Percentiles rank a stretch among this genome's conserved stretches.
These are phyloP conservation scores for Chaetomium globosum DNA, from an alignment of 2,329 filamentous ascomycete species.

Conservation along the genomic window DNA sequence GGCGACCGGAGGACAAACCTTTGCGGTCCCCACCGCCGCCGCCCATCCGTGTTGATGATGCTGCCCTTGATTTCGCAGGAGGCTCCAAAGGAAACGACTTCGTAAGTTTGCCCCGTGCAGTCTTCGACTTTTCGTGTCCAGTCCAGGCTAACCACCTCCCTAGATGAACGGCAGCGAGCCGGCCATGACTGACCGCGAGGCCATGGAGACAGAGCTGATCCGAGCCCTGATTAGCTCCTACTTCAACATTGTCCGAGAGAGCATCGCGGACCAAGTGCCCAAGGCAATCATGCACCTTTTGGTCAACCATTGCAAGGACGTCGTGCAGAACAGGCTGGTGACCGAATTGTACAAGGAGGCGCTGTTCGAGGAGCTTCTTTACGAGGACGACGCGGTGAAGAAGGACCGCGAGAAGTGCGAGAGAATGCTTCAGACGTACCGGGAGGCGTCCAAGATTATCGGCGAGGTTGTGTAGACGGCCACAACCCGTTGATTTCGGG, in stretches of 20 bases:
- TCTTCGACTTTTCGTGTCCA: not conserved
- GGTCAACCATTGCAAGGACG: slow-evolving; percentile 97
- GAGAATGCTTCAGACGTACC: slow-evolving; percentile 90
- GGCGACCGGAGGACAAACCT: slow-evolving; percentile 66
- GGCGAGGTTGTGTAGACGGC: slow-evolving; percentile 82
- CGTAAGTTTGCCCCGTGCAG: slow-evolving; percentile 53
- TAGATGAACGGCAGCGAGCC: slow-evolving; percentile 70
- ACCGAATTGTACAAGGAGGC: slow-evolving; percentile 93
- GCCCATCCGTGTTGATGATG: slow-evolving; percentile 45
- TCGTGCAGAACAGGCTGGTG: slow-evolving; percentile 94
- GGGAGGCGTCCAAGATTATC: slow-evolving; percentile 96
- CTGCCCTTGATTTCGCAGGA: slow-evolving; percentile 47
- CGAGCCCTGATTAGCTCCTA: slow-evolving; percentile 95
- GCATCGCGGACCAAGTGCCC: slow-evolving; percentile 97
- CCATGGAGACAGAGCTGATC: slow-evolving; percentile 96
- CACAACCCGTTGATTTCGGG: not conserved
- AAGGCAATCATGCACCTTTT: slow-evolving; percentile 99
- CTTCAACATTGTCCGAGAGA: slow-evolving; percentile 98
- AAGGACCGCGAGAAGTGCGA: slow-evolving; percentile 98
- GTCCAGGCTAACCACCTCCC: slow-evolving; percentile 32
- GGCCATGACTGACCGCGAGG: slow-evolving; percentile 90
- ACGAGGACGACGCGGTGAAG: slow-evolving; percentile 97
- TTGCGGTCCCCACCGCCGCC: slow-evolving; percentile 53
- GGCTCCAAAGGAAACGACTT: slow-evolving; percentile 56
- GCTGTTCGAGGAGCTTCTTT: slow-evolving; percentile 88